Evolutionary conservation across 805 yeast species (phyloP), one percentile per base, ranked within the genome.

Genomic region (Candida xyloterini): DNA sequence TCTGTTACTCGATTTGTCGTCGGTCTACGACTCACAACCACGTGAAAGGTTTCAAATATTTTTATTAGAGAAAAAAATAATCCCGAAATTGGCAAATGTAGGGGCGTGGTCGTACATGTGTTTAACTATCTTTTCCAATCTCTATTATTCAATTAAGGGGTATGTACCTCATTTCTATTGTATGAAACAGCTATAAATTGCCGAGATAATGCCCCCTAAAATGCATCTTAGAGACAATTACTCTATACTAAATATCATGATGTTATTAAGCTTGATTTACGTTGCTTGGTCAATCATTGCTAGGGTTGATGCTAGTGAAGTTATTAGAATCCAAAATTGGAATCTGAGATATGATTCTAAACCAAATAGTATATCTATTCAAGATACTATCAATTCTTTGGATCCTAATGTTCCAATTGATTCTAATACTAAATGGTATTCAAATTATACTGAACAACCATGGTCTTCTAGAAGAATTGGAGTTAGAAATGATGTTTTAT

Each of bases 401-500:
- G 42, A 48, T 18, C n/a, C 40, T 1, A 46, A 50, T 1, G 33
- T 59, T 9, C 63, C 65, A 3, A 24, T 37, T 27, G 56, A 52
- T 20, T 33, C 33, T 14, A 47, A 52, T n/a, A 32, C 57, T 3
- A 13, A 42, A 2, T 63, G 51, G 33, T 66, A 49, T 32, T 36
- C 55, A n/a, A 42, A 53, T n/a, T 53, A 36, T 28, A 26, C 33
- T 4, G 69, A 66, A 46, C 51, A 40, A 24, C 50, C 66, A 9
- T 66, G 70, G 70, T 59, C 67, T 5, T 28, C 34, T 16, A 51
- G 70, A 23, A 48, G 70, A 33, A 52, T 64, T 20, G 67, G 60
- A 4, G 50, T 65, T 10, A 57, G 56, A 11, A 63, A 66, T 38
- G 63, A 63, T 26, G 66, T 66, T 13, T 33, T 55, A 9, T 64